Evolutionary conservation across 345 rosid species (phyloP).

Genomic region (Lenwebbia sp.): DNA sequence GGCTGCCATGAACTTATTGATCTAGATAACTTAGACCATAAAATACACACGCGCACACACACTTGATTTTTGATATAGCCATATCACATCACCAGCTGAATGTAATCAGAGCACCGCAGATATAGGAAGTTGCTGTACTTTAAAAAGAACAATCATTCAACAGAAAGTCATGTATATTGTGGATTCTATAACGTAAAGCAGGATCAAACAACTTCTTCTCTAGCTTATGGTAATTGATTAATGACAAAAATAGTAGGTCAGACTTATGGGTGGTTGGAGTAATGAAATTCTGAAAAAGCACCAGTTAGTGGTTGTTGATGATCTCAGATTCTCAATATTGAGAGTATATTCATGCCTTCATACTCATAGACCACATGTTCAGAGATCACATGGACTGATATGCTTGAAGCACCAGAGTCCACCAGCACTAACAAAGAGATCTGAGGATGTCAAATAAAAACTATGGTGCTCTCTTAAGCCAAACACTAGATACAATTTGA

Average conservation of each 20-base stretch:
- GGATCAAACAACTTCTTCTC: background rate
- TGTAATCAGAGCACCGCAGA: background rate
- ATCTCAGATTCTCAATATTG: background rate
- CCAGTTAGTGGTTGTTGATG: background rate
- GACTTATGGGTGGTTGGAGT: background rate
- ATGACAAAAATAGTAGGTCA: background rate
- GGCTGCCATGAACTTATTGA: background rate
- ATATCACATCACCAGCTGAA: background rate
- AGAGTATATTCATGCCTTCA: background rate
- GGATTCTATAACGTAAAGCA: background rate
- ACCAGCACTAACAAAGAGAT: background rate
- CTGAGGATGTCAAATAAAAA: background rate
- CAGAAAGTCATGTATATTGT: background rate
- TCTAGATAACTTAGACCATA: background rate
- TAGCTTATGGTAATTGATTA: background rate
- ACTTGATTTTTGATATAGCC: background rate
- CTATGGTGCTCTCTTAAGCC: background rate
- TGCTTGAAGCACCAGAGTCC: background rate
- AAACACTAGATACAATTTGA: background rate
- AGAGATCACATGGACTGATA: background rate
- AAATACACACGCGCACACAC: background rate
- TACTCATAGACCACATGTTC: background rate
- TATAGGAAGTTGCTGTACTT: background rate
- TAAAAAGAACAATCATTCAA: background rate
- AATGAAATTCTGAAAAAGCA: background rate